Conservation (phyloP, 495 filamentous ascomycete species). For the Xylaria sp. region DNA sequence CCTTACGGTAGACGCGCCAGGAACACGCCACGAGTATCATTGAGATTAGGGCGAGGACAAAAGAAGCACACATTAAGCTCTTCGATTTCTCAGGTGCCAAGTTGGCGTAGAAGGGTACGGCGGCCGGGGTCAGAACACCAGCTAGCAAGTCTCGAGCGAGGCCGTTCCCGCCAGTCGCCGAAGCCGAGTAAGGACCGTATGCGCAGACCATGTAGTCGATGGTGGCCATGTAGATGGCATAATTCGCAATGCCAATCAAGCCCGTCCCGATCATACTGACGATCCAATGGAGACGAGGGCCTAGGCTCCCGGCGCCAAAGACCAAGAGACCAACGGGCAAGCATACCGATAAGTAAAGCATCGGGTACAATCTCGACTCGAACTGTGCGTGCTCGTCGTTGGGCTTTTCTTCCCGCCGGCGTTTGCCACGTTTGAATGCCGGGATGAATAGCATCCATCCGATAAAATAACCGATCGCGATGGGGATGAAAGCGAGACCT, state of each 20-base stretch:
- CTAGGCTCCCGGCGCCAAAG: constrained; percentile 71
- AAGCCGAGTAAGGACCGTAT: constrained; percentile 80
- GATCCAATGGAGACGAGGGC: constrained; percentile 69
- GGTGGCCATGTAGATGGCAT: constrained; percentile 79
- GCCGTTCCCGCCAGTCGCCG: constrained; percentile 77
- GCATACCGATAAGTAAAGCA: constrained; percentile 69
- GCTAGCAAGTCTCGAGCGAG: constrained; percentile 81
- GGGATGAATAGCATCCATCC: constrained; percentile 71
- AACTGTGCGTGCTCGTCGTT: constrained; percentile 66
- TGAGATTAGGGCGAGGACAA: constrained; percentile 74
- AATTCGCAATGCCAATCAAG: constrained; percentile 73
- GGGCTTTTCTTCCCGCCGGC: constrained; percentile 57
- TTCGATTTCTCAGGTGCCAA: constrained; percentile 57
- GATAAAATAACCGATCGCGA: constrained; percentile 69
- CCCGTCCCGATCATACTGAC: constrained; percentile 63
- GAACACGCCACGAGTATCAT: constrained; percentile 73
- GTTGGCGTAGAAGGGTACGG: constrained; percentile 73
- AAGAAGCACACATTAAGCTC: constrained; percentile 71
- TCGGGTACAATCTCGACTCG: constrained; percentile 61
- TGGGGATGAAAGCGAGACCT: constrained; percentile 69
- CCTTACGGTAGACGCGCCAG: constrained; percentile 80
- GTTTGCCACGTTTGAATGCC: constrained; percentile 63
- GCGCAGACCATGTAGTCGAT: constrained; percentile 87
- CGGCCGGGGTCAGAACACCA: constrained; percentile 76
- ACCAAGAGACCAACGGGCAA: constrained; percentile 72